Conservation (phyloP, 1,284 basidiomycete species). For the Moniliella sp. region DNA sequence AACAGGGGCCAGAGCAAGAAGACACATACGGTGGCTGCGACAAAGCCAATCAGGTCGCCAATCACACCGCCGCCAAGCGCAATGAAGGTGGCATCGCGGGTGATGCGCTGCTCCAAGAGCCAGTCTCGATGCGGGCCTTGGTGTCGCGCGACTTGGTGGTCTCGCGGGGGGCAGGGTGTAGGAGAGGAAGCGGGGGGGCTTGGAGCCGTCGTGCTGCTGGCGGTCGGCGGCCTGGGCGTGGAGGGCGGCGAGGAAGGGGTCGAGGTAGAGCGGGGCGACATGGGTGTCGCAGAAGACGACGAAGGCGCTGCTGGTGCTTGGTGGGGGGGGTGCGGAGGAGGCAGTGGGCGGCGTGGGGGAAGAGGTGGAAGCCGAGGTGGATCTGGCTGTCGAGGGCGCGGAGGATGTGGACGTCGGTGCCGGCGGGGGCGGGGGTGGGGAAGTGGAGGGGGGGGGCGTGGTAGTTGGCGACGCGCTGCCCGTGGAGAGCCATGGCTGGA, state of each 20-base stretch:
- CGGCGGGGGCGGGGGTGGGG: slow-evolving; percentile 12
- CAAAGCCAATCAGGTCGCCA: slow-evolving; percentile 79
- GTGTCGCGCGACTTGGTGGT: slow-evolving; percentile 71
- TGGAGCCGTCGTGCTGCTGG: slow-evolving; percentile 30
- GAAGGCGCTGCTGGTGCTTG: slow-evolving; percentile 73
- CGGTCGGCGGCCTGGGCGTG: slow-evolving; percentile 23
- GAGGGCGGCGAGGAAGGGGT: slow-evolving; percentile 43
- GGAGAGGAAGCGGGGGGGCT: slow-evolving; percentile 46
- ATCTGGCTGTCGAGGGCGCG: slow-evolving; percentile 23
- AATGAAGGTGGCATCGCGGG: slow-evolving; percentile 73
- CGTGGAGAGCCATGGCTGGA: neutral
- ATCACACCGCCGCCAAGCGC: slow-evolving; percentile 91
- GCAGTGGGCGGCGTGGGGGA: slow-evolving; percentile 42
- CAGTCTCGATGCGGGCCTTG: slow-evolving; percentile 82
- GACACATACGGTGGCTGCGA: slow-evolving; percentile 72
- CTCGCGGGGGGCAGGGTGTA: slow-evolving; percentile 67
- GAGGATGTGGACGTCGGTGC: slow-evolving; percentile 22
- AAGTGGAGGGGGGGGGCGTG: slow-evolving; percentile 7
- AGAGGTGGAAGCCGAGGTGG: slow-evolving; percentile 30
- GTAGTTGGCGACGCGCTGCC: slow-evolving; percentile 24
- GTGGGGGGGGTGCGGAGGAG: slow-evolving; percentile 40
- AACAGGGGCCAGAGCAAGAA: no score
- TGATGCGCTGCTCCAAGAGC: slow-evolving; percentile 65
- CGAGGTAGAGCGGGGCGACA: slow-evolving; percentile 54
- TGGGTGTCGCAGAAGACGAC: slow-evolving; percentile 79